Conservation (phyloP, 208 protist species). For the Herpetomonas samuelpessoai region DNA sequence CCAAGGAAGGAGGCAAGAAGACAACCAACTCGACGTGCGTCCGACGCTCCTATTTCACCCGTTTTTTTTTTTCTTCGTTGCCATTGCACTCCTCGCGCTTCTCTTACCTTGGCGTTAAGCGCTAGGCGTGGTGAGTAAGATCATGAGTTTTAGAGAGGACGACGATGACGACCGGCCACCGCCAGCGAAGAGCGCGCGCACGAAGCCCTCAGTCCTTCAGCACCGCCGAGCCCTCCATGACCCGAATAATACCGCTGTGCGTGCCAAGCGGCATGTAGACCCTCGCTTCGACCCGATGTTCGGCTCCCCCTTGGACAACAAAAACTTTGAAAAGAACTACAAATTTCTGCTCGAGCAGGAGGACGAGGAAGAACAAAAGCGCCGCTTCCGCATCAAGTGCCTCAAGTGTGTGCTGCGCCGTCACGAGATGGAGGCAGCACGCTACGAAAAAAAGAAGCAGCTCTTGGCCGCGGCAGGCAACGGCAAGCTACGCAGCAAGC, state of each 20-base stretch:
- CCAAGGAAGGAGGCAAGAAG: no score
- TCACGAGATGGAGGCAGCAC: constrained; percentile 56
- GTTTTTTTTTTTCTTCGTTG: no score
- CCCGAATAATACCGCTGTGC: not conserved
- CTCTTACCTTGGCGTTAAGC: no score
- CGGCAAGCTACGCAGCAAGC: not conserved
- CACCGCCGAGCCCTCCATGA: not conserved
- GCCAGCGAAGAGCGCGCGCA: constrained; percentile 61
- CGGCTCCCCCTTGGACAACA: constrained; percentile 32
- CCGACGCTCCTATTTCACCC: no score
- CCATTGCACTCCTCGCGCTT: no score
- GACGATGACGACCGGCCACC: constrained; percentile 66
- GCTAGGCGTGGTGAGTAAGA: no score
- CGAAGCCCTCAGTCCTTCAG: constrained; percentile 23
- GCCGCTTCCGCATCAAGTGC: constrained; percentile 63
- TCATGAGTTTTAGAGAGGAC: no score
- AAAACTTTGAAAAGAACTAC: constrained; percentile 73
- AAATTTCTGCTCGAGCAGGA: constrained; percentile 74
- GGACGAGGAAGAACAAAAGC: constrained; percentile 62
- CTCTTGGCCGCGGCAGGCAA: no score
- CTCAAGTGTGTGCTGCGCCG: constrained; percentile 68
- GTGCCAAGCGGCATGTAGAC: constrained; percentile 31
- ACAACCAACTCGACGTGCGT: no score
- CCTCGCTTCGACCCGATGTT: constrained; percentile 81
- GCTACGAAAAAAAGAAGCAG: constrained; percentile 3